Conservation (phyloP, 78 protist species). For the Bigelowiella natans region DNA sequence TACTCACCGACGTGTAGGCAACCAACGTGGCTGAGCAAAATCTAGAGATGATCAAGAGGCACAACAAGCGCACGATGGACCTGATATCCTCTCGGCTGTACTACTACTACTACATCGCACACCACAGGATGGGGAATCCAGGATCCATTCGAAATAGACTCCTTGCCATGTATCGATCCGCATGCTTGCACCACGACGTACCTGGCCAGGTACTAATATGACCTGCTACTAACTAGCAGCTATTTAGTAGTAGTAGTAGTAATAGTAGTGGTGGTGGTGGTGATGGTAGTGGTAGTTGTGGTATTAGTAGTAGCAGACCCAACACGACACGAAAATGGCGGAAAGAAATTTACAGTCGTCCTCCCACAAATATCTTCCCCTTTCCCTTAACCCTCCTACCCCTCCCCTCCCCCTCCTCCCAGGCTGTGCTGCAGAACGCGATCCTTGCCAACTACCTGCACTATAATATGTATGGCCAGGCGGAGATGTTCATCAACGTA, state of each 20-base stretch:
- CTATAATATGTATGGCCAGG: not conserved
- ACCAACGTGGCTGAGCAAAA: not conserved
- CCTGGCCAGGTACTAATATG: not conserved
- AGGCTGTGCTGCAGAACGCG: not conserved
- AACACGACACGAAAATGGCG: no score
- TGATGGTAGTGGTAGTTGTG: no score
- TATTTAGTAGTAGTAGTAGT: no score
- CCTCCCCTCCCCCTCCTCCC: no score
- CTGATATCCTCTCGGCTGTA: not conserved
- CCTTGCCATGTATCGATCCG: not conserved
- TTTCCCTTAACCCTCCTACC: no score
- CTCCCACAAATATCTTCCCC: no score
- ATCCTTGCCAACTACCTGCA: not conserved
- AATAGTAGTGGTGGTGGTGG: no score
- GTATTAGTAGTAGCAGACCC: no score
- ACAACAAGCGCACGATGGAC: not conserved
- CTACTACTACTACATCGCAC: not conserved
- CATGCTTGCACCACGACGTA: not conserved
- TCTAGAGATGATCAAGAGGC: not conserved
- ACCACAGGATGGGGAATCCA: not conserved
- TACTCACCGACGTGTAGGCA: no score
- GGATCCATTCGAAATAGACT: not conserved
- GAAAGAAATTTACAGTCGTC: no score
- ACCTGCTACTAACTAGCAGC: no score
- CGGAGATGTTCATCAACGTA: not conserved